Evolutionary conservation across 2,329 filamentous ascomycete species (phyloP), one percentile per base, ranked within the genome.

Genomic region (Cytospora chrysosperma): DNA sequence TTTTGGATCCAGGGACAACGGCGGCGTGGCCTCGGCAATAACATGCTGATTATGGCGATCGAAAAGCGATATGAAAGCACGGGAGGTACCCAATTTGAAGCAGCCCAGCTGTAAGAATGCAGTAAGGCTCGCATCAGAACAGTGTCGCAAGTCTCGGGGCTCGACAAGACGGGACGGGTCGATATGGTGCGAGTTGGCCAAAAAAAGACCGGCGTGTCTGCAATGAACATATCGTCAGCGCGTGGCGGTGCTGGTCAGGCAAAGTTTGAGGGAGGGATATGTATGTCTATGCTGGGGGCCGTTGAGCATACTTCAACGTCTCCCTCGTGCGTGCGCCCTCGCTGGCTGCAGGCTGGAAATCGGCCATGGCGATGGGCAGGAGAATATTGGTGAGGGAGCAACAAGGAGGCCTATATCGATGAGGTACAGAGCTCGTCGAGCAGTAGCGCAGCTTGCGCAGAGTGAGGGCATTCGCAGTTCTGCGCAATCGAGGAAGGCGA

Each of bases 41-140:
- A 67, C 37, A 13, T 67, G 43, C 37, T 67, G 65, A 13, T 61
- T 54, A 40, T 47, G 40, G 50, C 56, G 50, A 30, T 65, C 65
- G 19, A 67, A 65, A 15, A 67, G 37, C 4, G 65, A 67, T 1
- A 67, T 28, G n/a, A 67, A 67, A 15, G 75, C 73, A 24, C 81
- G 77, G 15, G 75, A 70, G 3, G 74, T 74, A 15, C 76, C 72
- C 4, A 83, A 72, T 19, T 77, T 76, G 58, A 78, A 70, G 8
- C 77, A 73, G 0, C 75, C 81, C 3, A 85, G 75, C 69, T 85
- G 81, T 61, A 24, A 55, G 37, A 49, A 55, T 12, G 59, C 59
- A 10, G 51, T 61, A 1, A 61, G 28, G 40, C 59, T 53, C 2
- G 51, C 28, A 50, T 61, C 59, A 15, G 28, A n/a, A 53, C 59